Conservation (phyloP, 2,329 filamentous ascomycete genomes). For the Zopfia rhizophila region DNA sequence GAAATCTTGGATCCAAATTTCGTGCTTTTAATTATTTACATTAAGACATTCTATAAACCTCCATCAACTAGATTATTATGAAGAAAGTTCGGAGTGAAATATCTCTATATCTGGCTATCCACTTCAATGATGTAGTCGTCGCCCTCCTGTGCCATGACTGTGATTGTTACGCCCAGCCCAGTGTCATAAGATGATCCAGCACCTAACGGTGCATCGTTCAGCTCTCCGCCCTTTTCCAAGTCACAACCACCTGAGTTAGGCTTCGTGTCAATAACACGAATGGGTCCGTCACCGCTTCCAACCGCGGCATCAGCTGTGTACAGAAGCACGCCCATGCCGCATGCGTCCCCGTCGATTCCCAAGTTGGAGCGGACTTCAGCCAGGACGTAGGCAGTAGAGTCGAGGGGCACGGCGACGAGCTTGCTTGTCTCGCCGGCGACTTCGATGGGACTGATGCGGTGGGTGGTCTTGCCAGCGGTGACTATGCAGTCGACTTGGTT, state of each 20-base stretch:
- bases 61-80: too few relatives aligned
- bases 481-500: constrained; percentile 20
- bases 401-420: constrained; percentile 15
- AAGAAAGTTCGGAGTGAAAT: too few relatives aligned
- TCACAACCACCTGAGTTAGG: constrained; percentile 16
- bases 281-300: constrained; percentile 6
- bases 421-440: constrained; percentile 13
- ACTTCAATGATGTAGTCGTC: constrained; percentile 22
- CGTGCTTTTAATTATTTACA: too few relatives aligned
- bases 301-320: constrained; percentile 16
- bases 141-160: constrained; percentile 8
- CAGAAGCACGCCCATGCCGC: constrained; percentile 20
- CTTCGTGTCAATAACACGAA: constrained; percentile 21
- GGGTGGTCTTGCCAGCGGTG: constrained; percentile 13
- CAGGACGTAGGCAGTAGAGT: constrained; percentile 13
- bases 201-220: constrained; percentile 19
- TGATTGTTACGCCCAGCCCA: constrained; percentile 15
- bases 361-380: constrained; percentile 23
- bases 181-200: constrained; percentile 5
- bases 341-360: constrained; percentile 14
- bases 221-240: background rate
- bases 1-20: too few relatives aligned
- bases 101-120: too few relatives aligned
- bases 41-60: too few relatives aligned
- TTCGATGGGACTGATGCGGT: constrained; percentile 24